Conservation (phyloP, 2,329 filamentous ascomycete genomes). For the Chaetomiaceae sp. region DNA sequence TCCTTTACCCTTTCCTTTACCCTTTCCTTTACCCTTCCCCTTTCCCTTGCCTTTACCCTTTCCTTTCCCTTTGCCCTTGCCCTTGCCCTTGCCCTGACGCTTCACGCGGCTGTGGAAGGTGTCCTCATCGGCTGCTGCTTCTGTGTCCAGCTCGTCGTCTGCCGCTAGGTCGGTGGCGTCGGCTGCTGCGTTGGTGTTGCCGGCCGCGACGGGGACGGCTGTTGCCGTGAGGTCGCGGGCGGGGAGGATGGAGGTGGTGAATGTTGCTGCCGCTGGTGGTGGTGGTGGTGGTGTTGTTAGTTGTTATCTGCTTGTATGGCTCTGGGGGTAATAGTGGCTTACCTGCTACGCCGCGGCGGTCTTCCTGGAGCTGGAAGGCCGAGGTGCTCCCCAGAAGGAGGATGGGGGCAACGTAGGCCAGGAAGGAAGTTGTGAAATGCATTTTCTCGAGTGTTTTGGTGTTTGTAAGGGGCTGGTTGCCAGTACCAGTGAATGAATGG, state of each 20-base stretch:
- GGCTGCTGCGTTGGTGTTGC: not conserved
- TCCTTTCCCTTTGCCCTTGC: not conserved
- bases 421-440: slow-evolving; percentile 9
- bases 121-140: no score
- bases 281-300: not conserved
- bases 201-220: not conserved
- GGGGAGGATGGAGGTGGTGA: slow-evolving; percentile 4
- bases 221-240: not conserved
- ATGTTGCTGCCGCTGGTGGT: not conserved
- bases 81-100: not conserved
- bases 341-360: not conserved
- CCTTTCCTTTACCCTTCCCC: slow-evolving; percentile 6
- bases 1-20: slow-evolving; percentile 5
- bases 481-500: not conserved
- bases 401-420: not conserved
- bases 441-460: not conserved
- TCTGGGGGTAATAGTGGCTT: no score
- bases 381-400: slow-evolving; percentile 1
- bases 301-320: no score
- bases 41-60: slow-evolving; percentile 4
- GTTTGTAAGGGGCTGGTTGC: not conserved
- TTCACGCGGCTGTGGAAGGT: not conserved
- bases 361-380: not conserved
- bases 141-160: not conserved
- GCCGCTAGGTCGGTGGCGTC: not conserved